phyloP scores from a whole-genome alignment of 495 filamentous ascomycete species.

The Tetracladium marchalianum region DNA sequence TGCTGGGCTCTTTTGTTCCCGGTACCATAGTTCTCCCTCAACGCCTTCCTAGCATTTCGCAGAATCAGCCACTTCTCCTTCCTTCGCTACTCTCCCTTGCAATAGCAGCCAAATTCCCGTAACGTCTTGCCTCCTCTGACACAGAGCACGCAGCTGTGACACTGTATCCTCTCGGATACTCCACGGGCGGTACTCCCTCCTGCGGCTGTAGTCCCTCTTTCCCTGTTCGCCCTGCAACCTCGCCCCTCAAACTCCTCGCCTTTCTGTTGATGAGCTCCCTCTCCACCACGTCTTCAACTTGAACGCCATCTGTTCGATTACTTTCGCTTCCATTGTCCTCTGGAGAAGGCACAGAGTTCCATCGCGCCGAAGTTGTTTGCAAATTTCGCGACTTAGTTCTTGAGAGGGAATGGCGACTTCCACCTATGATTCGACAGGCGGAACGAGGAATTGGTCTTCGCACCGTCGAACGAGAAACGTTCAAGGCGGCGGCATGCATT shows the following conservation, averaged over 20 bases:
- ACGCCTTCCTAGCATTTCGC: too few species aligned
- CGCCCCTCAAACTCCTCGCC: conserved; percentile 15
- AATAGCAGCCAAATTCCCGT: too few species aligned
- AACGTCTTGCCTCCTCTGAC: too few species aligned
- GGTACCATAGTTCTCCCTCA: too few species aligned
- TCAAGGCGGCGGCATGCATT: conserved; percentile 30
- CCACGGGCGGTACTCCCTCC: too few species aligned
- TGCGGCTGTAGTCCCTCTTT: too few species aligned
- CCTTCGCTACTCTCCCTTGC: too few species aligned
- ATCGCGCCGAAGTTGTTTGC: conserved; percentile 7
- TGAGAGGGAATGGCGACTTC: conserved; percentile 19
- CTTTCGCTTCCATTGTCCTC: not conserved
- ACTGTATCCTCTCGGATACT: too few species aligned
- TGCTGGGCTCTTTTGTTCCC: too few species aligned
- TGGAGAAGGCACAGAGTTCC: not conserved
- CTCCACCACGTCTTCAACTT: conserved; percentile 22
- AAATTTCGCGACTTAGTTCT: conserved; percentile 11
- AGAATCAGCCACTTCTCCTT: too few species aligned
- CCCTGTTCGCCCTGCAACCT: not conserved
- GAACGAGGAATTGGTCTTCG: conserved; percentile 8
- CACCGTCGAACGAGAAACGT: conserved; percentile 25
- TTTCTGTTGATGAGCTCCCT: conserved; percentile 30
- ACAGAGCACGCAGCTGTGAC: too few species aligned
- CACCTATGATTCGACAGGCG: conserved; percentile 21
- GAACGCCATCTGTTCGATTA: not conserved